Evolutionary conservation across 2,329 filamentous ascomycete genomes (phyloP).

Genomic region (Dactylellina haptotyla): DNA sequence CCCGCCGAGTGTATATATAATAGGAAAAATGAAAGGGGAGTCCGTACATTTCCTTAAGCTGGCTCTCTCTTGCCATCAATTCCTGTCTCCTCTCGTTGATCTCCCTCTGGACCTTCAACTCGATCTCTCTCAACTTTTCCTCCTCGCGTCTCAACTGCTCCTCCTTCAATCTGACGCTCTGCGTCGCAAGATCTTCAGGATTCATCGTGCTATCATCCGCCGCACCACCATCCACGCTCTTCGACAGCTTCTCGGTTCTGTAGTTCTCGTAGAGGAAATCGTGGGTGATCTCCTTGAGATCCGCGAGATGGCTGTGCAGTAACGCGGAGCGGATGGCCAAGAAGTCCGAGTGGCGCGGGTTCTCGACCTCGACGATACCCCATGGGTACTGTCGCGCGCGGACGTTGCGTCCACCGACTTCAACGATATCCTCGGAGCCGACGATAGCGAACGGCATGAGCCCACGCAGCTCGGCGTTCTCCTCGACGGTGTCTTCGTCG

Average conservation of each 20-base stretch:
- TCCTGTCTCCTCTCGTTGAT: slow-evolving; percentile 99
- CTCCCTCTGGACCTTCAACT: slow-evolving; percentile 98
- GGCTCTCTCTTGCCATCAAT: slow-evolving; percentile 93
- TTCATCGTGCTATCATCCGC: slow-evolving; percentile 92
- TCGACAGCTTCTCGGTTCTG: slow-evolving; percentile 99
- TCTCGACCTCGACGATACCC: slow-evolving; percentile 99
- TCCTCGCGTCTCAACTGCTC: slow-evolving; percentile 98
- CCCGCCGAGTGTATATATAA: neutral
- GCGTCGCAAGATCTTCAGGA: slow-evolving; percentile 93
- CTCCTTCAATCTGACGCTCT: slow-evolving; percentile 98
- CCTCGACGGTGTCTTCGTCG: slow-evolving; percentile 98
- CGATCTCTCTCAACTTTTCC: slow-evolving; percentile 99
- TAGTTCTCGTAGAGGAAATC: slow-evolving; percentile 99
- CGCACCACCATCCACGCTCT: slow-evolving; percentile 93
- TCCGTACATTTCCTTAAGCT: slow-evolving; percentile 89
- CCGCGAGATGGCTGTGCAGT: slow-evolving; percentile 95
- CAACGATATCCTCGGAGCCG: slow-evolving; percentile 92
- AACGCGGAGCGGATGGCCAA: slow-evolving; percentile 95
- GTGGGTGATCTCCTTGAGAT: slow-evolving; percentile 99
- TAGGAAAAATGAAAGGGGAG: neutral
- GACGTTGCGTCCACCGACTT: slow-evolving; percentile 90
- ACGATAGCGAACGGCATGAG: slow-evolving; percentile 99
- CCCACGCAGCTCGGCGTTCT: slow-evolving; percentile 95
- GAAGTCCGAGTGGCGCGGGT: slow-evolving; percentile 98
- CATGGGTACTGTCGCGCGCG: slow-evolving; percentile 97